These are phyloP conservation scores for Ceratobasidium papillatum DNA, from an alignment of 1,284 basidiomycete species.

Conservation along the genomic window DNA sequence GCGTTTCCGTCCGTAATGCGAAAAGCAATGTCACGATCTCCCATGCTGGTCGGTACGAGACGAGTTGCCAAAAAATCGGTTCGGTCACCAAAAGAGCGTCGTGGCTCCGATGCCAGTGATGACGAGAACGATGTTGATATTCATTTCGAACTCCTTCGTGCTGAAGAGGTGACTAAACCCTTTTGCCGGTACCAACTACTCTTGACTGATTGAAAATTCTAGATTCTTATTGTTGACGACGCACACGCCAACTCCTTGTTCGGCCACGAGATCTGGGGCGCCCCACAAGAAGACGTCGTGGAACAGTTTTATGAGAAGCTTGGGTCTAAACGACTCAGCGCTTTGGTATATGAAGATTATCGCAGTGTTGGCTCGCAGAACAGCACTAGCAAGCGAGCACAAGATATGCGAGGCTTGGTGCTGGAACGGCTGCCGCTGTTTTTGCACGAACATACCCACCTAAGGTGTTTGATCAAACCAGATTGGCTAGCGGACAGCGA, in stretches of 20 bases:
- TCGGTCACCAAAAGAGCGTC: constrained; percentile 56
- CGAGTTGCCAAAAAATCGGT: constrained; percentile 55
- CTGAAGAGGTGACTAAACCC: constrained; percentile 49
- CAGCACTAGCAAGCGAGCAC: constrained; percentile 58
- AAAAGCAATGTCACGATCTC: constrained; percentile 70
- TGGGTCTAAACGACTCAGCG: constrained; percentile 75
- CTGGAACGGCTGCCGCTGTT: constrained; percentile 93
- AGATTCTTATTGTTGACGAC: constrained; percentile 84
- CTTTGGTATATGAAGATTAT: constrained; percentile 79
- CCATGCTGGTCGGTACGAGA: constrained; percentile 71
- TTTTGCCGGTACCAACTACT: background rate
- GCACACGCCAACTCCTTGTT: constrained; percentile 80
- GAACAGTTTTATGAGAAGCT: constrained; percentile 74
- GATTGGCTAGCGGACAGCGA: constrained; percentile 76
- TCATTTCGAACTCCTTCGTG: constrained; percentile 70
- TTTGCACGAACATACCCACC: constrained; percentile 85
- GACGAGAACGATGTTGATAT: constrained; percentile 53
- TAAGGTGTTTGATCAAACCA: constrained; percentile 71
- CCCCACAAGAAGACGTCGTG: constrained; percentile 89
- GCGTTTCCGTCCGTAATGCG: constrained; percentile 67
- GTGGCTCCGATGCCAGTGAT: constrained; percentile 49
- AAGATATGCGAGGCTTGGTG: constrained; percentile 66
- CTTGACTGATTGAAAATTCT: constrained; percentile 42
- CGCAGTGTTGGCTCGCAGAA: constrained; percentile 65
- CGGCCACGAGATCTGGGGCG: constrained; percentile 77